Evolutionary conservation across 306 rosid genomes (phyloP).

Genomic region (Dicorynia guianensis): DNA sequence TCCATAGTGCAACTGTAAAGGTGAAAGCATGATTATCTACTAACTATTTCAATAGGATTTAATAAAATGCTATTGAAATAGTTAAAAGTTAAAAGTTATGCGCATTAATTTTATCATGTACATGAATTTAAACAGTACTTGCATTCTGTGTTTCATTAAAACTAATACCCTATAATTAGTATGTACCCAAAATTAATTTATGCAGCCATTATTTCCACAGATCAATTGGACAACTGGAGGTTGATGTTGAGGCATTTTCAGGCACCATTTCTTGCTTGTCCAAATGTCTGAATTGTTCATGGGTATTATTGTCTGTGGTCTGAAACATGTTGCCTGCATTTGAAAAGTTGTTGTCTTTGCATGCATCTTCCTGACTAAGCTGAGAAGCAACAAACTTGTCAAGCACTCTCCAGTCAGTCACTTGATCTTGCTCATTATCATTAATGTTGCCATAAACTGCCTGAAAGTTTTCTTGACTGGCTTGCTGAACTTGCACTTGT

Average conservation of each 20-base stretch:
- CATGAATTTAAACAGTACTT: slow-evolving; percentile 53
- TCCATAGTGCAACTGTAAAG: slow-evolving; percentile 23
- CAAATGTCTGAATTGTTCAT: slow-evolving; percentile 44
- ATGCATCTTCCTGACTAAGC: slow-evolving; percentile 74
- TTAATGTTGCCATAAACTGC: slow-evolving; percentile 40
- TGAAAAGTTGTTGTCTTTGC: slow-evolving; percentile 51
- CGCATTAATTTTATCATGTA: slow-evolving; percentile 61
- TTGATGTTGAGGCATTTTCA: slow-evolving; percentile 60
- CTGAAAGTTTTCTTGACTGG: slow-evolving; percentile 48
- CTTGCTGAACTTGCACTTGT: slow-evolving; percentile 34
- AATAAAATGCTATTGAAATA: slow-evolving; percentile 36
- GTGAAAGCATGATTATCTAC: not conserved
- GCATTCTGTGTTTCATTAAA: slow-evolving; percentile 31
- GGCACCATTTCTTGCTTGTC: slow-evolving; percentile 64
- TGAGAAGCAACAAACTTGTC: slow-evolving; percentile 97
- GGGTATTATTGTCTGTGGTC: slow-evolving; percentile 7
- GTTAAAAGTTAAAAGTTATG: slow-evolving; percentile 49
- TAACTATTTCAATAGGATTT: slow-evolving; percentile 16
- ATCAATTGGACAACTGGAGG: slow-evolving; percentile 64
- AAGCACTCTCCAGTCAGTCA: slow-evolving; percentile 90
- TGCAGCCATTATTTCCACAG: slow-evolving; percentile 59
- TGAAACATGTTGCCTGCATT: slow-evolving; percentile 39
- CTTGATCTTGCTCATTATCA: slow-evolving; percentile 54
- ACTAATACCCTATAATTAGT: slow-evolving; percentile 51
- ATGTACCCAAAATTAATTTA: slow-evolving; percentile 33